A percentile compares a stretch with the other conserved stretches of the same genome.
phyloP scores from a whole-genome alignment of 331 rosid genomes.

The Pyrus hybrid region DNA sequence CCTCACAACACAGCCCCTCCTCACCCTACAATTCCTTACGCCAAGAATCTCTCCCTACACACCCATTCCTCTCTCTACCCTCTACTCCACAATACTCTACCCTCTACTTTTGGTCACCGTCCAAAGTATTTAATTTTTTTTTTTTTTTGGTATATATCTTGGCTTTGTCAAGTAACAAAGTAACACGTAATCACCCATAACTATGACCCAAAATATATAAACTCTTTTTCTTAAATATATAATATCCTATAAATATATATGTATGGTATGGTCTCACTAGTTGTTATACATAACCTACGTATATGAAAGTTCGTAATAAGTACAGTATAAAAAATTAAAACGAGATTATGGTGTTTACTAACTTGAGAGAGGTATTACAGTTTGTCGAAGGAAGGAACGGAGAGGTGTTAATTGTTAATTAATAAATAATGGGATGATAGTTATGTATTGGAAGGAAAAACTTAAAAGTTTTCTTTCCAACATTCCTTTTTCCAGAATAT shows the following conservation, averaged over 20 bases:
- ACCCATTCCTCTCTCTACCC: slow-evolving; percentile 17
- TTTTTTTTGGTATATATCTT: background rate
- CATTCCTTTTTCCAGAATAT: background rate
- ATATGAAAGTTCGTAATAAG: background rate
- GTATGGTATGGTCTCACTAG: background rate
- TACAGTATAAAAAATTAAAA: background rate
- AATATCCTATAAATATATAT: too few species aligned
- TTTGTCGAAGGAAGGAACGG: background rate
- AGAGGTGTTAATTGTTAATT: background rate
- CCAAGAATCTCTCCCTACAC: slow-evolving; percentile 43
- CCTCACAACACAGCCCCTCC: slow-evolving; percentile 28
- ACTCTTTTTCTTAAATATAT: too few species aligned
- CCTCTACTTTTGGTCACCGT: slow-evolving; percentile 19
- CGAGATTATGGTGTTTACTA: background rate
- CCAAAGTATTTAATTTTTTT: slow-evolving; percentile 8
- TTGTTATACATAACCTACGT: background rate
- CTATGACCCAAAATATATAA: too few species aligned
- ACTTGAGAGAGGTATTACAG: background rate
- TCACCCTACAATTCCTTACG: slow-evolving; percentile 34
- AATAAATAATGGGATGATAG: too few species aligned
- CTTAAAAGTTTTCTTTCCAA: too few species aligned
- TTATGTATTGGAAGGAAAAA: too few species aligned
- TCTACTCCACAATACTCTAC: slow-evolving; percentile 33
- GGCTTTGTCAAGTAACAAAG: background rate
- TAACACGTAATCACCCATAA: background rate